These are phyloP conservation scores for Ogataea neopini DNA, from an alignment of 805 yeast species.

Conservation along the genomic window DNA sequence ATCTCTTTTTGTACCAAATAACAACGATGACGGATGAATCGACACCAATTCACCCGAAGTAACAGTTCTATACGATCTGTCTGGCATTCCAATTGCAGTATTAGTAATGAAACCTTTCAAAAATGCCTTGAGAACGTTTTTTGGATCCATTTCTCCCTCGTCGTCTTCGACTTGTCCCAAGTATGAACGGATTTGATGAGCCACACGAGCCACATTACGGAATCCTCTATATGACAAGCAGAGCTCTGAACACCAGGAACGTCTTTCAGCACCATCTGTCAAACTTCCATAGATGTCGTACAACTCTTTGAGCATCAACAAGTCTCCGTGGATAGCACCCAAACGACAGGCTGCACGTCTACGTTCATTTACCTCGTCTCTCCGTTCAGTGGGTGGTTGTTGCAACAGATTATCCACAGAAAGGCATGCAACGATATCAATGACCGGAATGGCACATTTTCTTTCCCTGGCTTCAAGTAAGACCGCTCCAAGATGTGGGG, in stretches of 20 bases:
- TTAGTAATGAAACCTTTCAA: slow-evolving; percentile 81
- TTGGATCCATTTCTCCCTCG: slow-evolving; percentile 47
- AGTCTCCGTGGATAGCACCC: slow-evolving; percentile 79
- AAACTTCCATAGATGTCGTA: slow-evolving; percentile 55
- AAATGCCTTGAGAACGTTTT: slow-evolving; percentile 72
- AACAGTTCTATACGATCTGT: slow-evolving; percentile 86
- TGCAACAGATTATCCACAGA: slow-evolving; percentile 87
- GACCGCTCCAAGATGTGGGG: slow-evolving; percentile 91
- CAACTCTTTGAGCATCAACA: slow-evolving; percentile 78
- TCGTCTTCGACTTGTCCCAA: slow-evolving; percentile 43
- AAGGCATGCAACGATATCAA: slow-evolving; percentile 89
- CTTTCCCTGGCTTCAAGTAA: slow-evolving; percentile 64
- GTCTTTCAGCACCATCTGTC: slow-evolving; percentile 53
- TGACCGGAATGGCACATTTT: slow-evolving; percentile 57
- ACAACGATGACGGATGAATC: slow-evolving; percentile 85
- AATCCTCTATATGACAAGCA: slow-evolving; percentile 79
- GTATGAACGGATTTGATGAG: slow-evolving; percentile 73
- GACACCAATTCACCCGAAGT: slow-evolving; percentile 81
- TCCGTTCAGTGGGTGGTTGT: slow-evolving; percentile 73
- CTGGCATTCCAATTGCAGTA: slow-evolving; percentile 94
- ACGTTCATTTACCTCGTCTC: slow-evolving; percentile 82
- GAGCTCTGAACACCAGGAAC: slow-evolving; percentile 81
- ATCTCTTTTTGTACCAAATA: slow-evolving; percentile 80
- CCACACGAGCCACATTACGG: slow-evolving; percentile 70
- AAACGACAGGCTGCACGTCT: slow-evolving; percentile 68